A percentile compares a stretch with the other conserved stretches of the same genome.
Evolutionary conservation across 306 rosid genomes (phyloP).

Genomic region (Ormosia semicastrata): DNA sequence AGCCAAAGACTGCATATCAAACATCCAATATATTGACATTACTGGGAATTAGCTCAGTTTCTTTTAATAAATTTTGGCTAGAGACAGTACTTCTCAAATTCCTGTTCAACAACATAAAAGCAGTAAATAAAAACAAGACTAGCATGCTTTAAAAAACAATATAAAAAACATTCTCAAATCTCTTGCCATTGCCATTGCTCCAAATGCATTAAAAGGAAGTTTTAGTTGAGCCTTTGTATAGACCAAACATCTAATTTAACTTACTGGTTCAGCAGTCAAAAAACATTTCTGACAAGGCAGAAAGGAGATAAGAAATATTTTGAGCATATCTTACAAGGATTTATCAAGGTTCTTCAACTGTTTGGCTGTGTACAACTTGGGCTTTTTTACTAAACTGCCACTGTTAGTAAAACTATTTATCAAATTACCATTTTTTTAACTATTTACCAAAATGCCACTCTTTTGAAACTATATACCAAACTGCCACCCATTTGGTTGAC

Average conservation of each 20-base stretch:
- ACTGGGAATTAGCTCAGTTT: constrained; percentile 68
- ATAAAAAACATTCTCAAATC: constrained; percentile 38
- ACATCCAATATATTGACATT: constrained; percentile 59
- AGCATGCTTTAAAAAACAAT: not conserved
- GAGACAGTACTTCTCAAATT: constrained; percentile 62
- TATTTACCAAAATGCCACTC: too few species aligned
- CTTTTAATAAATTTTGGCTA: constrained; percentile 60
- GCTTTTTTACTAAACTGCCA: too few species aligned
- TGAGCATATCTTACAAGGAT: not conserved
- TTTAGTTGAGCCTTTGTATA: constrained; percentile 67
- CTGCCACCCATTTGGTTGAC: too few species aligned
- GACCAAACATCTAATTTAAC: not conserved
- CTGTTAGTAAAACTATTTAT: too few species aligned
- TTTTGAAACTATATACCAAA: too few species aligned
- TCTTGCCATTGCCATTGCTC: constrained; percentile 82
- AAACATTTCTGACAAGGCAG: not conserved
- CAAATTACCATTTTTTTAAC: too few species aligned
- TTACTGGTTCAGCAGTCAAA: not conserved
- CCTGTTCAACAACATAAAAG: constrained; percentile 29
- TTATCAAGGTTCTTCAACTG: not conserved
- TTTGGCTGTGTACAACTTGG: not conserved
- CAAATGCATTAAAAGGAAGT: constrained; percentile 69
- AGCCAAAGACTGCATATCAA: constrained; percentile 66
- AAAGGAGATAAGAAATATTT: not conserved
- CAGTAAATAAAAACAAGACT: not conserved